Percentiles rank a stretch among this genome's conserved stretches.
Evolutionary conservation across 306 rosid genomes (phyloP).

Genomic region (Vigna hirtella): DNA sequence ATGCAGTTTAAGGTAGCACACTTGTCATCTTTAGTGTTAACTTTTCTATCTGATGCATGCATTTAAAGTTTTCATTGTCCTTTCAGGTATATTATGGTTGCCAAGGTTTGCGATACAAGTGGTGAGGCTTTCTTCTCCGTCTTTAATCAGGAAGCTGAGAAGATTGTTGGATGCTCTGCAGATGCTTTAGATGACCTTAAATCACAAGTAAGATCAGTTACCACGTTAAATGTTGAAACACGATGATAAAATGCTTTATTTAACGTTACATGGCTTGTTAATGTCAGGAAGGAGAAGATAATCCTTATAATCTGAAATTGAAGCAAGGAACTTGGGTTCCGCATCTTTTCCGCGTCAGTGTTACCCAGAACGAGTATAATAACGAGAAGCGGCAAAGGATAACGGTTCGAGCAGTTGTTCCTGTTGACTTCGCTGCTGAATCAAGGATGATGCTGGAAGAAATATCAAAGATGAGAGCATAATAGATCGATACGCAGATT

Average conservation of each 20-base stretch:
- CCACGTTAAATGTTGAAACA: background rate
- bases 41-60: background rate
- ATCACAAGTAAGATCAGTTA: constrained; percentile 62
- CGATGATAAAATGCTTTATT: background rate
- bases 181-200: constrained; percentile 71
- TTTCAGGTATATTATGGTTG: constrained; percentile 72
- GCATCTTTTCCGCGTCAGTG: constrained; percentile 80
- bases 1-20: constrained; percentile 68
- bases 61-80: background rate
- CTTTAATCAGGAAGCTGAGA: constrained; percentile 85
- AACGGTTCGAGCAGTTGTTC: constrained; percentile 74
- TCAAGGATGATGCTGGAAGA: constrained; percentile 78
- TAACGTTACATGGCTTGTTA: background rate
- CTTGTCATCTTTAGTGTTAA: background rate
- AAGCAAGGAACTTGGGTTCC: constrained; percentile 87
- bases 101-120: constrained; percentile 64
- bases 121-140: constrained; percentile 67
- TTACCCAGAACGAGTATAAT: constrained; percentile 83
- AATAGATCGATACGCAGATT: constrained; percentile 36
- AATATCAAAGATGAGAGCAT: constrained; percentile 69
- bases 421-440: constrained; percentile 85
- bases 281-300: constrained; percentile 68
- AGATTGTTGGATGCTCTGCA: constrained; percentile 82
- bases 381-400: constrained; percentile 85
- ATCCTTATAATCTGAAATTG: constrained; percentile 60